A percentile compares a stretch with the other conserved stretches of the same genome.
Evolutionary conservation across 73 alveolate species (phyloP).

Genomic region (Paramecium sexaurelia): DNA sequence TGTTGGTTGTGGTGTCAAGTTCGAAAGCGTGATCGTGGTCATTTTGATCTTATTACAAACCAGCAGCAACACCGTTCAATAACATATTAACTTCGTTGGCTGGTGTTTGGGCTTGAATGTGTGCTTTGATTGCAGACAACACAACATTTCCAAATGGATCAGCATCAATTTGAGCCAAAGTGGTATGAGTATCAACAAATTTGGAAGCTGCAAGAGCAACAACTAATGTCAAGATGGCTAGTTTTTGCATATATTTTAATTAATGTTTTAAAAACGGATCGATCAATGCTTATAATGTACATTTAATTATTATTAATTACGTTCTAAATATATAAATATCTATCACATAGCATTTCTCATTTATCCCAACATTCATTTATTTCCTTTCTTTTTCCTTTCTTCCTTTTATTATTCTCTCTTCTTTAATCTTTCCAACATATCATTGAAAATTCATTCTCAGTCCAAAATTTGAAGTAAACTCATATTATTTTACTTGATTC

Average conservation of each 20-base stretch:
- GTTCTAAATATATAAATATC: background rate
- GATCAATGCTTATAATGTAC: slow-evolving; percentile 8
- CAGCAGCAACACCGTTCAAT: slow-evolving; percentile 56
- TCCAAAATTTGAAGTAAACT: background rate
- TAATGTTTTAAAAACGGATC: slow-evolving; percentile 44
- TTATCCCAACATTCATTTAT: background rate
- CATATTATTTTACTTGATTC: background rate
- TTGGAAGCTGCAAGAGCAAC: slow-evolving; percentile 57
- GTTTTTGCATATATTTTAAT: slow-evolving; percentile 55
- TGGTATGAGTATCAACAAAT: slow-evolving; percentile 12
- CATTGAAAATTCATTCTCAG: background rate
- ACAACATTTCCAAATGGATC: slow-evolving; percentile 60
- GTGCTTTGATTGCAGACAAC: slow-evolving; percentile 56
- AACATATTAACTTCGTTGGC: slow-evolving; percentile 53
- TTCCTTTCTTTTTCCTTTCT: background rate
- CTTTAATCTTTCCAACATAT: background rate
- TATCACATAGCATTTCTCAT: background rate
- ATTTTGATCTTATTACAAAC: slow-evolving; percentile 10
- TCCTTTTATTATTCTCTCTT: background rate
- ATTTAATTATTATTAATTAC: slow-evolving; percentile 5
- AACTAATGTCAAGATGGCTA: slow-evolving; percentile 48
- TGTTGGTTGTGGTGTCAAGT: background rate
- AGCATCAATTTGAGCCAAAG: slow-evolving; percentile 58
- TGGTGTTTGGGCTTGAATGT: slow-evolving; percentile 53
- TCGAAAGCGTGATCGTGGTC: slow-evolving; percentile 35